phyloP scores from a whole-genome alignment of 78 protist genomes.

The Monosiga brevicollis region DNA sequence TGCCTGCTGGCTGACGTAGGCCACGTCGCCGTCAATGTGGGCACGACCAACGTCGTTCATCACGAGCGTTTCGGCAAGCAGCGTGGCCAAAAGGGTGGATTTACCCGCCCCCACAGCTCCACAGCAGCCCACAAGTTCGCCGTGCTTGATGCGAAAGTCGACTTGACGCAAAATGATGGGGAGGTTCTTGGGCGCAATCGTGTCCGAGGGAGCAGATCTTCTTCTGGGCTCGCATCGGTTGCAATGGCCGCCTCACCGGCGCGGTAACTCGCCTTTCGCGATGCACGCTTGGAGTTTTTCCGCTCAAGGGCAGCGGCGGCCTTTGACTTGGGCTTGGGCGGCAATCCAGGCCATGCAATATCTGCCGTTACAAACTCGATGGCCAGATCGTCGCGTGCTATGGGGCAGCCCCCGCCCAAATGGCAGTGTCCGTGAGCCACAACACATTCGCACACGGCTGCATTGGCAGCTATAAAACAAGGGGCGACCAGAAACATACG shows the following conservation, averaged over 20 bases:
- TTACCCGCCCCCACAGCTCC: slow-evolving; percentile 72
- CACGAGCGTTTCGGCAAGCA: slow-evolving; percentile 49
- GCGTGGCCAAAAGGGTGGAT: slow-evolving; percentile 46
- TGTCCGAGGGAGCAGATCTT: neutral
- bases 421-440: no score
- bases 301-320: neutral
- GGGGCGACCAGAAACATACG: no score
- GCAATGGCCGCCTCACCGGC: neutral
- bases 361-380: no score
- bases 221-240: neutral
- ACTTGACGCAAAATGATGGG: neutral
- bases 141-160: neutral
- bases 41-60: neutral
- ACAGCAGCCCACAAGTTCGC: slow-evolving; percentile 20
- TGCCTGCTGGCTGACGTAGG: slow-evolving; percentile 79
- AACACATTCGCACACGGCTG: no score
- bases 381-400: no score
- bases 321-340: neutral
- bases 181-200: no score
- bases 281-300: neutral
- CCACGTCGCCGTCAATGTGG: slow-evolving; percentile 37
- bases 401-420: no score
- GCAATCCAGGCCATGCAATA: no score
- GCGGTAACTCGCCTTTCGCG: neutral
- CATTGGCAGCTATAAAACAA: no score